Evolutionary conservation across 805 yeast genomes (phyloP), one percentile per base, ranked within the genome.

Genomic region (Metschnikowia corniflorae): DNA sequence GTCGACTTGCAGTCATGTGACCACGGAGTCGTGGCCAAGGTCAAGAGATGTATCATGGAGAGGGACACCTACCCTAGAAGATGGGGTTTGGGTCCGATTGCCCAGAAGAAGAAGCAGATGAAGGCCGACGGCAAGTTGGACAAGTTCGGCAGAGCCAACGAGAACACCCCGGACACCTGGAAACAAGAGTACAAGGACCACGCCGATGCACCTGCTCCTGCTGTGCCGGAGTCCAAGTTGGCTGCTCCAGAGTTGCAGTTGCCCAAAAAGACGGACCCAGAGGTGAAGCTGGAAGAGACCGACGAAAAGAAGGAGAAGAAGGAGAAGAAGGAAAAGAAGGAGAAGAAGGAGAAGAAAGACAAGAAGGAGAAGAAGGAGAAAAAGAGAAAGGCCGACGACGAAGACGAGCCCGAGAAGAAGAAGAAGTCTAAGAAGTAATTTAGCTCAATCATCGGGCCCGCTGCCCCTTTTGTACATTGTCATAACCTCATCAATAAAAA

Each of bases 61-160:
- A 83, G 98, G 73, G 98, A 93, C 65, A 79, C 95, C 35, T 93
- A 93, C 68, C 98, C 98, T 70, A 85, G 98, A 77, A 83, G 97
- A 77, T 93, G 98, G 98, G 98, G 98, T 46, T 72, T 93, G 54
- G 98, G 98, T 55, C 98, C 98, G 55, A 86, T 89, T 61, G 97
- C 98, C 43, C 87, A 86, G 68, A 88, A 88, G 82, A 93, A 93
- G 85, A 93, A 93, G 77, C 96, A 91, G 74, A 73, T 93, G 76
- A 91, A 89, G 77, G 84, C 94, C 37, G 95, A 85, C 50, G 98
- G 97, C 58, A 91, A 93, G 70, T 80, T 93, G 59, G 98, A 93
- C 74, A 86, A 91, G 69, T 93, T 69, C 58, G 98, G 98, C 47
- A 82, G 96, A 71, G 74, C 72, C 47, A 93, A 88, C 59, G 98